These are phyloP conservation scores for Calendula officinalis DNA, from an alignment of 129 eudicot species.

Conservation along the genomic window DNA sequence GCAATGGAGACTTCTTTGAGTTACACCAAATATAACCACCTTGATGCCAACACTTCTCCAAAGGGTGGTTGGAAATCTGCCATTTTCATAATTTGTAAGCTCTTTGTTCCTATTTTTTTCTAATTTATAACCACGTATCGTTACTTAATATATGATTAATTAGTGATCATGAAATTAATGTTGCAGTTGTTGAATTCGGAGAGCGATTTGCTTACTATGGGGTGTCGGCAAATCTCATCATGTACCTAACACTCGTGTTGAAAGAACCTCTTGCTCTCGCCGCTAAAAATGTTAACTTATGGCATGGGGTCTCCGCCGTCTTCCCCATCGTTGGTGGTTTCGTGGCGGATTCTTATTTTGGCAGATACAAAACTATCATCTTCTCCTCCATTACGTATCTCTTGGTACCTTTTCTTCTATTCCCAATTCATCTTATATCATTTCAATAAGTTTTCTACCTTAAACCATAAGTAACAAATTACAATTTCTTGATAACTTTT, in stretches of 20 bases:
- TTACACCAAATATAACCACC: slow-evolving; percentile 13
- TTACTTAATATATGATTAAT: neutral
- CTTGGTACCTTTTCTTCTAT: slow-evolving; percentile 32
- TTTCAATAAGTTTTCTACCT: slow-evolving; percentile 3
- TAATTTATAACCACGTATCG: neutral
- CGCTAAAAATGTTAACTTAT: slow-evolving; percentile 59
- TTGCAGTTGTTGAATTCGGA: slow-evolving; percentile 67
- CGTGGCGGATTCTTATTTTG: slow-evolving; percentile 65
- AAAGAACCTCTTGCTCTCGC: slow-evolving; percentile 47
- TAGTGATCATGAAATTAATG: neutral
- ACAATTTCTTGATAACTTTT: neutral
- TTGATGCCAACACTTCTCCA: slow-evolving; percentile 17
- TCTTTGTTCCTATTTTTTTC: neutral
- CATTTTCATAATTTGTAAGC: slow-evolving; percentile 71
- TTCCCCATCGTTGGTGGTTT: slow-evolving; percentile 70
- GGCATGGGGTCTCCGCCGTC: slow-evolving; percentile 68
- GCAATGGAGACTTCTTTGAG: slow-evolving; percentile 23
- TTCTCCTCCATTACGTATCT: slow-evolving; percentile 55
- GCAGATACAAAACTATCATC: slow-evolving; percentile 56
- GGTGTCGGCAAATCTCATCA: slow-evolving; percentile 59
- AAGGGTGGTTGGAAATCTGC: slow-evolving; percentile 78
- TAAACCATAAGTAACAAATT: neutral
- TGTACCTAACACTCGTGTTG: slow-evolving; percentile 50
- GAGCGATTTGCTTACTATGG: slow-evolving; percentile 82
- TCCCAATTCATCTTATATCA: neutral